Base-by-base conservation (phyloP, 148 eudicot genomes). In the Chenopodium album region DNA sequence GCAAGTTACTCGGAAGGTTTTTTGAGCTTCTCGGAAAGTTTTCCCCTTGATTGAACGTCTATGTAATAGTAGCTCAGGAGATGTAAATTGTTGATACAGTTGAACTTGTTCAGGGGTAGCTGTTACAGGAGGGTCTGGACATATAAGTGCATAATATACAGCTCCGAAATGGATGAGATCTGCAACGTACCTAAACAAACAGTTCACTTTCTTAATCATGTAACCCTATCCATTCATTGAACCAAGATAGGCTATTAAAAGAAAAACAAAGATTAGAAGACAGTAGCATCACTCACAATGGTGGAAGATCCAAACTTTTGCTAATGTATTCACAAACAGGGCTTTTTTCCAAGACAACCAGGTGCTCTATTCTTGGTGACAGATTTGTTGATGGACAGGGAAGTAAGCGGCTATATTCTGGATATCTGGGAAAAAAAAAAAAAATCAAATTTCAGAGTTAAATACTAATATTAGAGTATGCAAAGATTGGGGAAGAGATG, bases 111-210 rank as follows among this genome's bases (percentile, higher is more conserved):
- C 92, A n/a, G 88, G 82, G 19, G 98, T 96, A 56, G 99, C 95
- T 79, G 86, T 90, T 64, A 89, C 82, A 64, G 98, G 99, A 20
- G 98, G 98, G 59, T 87, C 85, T 11, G 99, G 99, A 83, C 94
- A 92, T 79, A 96, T 89, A 77, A 89, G 97, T 74, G 99, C 99
- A 83, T 89, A 92, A 83, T 89, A 91, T 52, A 96, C 94, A 76
- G 99, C 95, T 86, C 99, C 99, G 87, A 96, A 94, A 31, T 80
- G 91, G 82, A 96, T 96, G 75, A 96, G 97, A 85, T 96, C 98
- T 81, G 92, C 89, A 88, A 94, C 98, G 89, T 87, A 96, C 86
- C 99, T 96, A 85, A 59, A 72, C 56, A 28, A 26, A 77, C 65
- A 63, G 82, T 81, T 62, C 75, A 59, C 66, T 23, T 17, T 34